phyloP scores from a whole-genome alignment of 805 yeast species.

The Wickerhamiella cacticola region DNA sequence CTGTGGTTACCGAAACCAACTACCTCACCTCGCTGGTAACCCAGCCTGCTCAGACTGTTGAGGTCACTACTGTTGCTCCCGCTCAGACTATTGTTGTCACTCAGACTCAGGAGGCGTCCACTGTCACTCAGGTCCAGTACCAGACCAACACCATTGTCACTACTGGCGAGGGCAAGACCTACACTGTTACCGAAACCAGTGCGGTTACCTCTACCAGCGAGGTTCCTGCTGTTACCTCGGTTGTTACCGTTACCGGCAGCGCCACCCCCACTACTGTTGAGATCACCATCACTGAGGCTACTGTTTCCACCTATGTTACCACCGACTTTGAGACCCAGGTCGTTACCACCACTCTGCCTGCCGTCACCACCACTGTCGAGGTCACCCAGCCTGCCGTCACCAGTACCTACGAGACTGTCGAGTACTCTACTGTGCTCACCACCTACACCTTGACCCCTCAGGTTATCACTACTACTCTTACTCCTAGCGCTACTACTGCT shows the following conservation, averaged over 20 bases:
- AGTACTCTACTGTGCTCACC: constrained; percentile 3
- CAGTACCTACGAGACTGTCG: constrained; percentile 1
- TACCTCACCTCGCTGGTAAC: not conserved
- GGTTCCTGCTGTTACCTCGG: constrained; percentile 1
- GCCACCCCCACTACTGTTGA: not conserved
- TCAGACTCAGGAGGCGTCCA: not conserved
- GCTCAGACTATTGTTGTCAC: constrained; percentile 4
- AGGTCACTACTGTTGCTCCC: constrained; percentile 4
- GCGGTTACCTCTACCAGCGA: not conserved
- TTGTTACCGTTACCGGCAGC: not conserved
- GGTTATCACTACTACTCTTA: constrained; percentile 5
- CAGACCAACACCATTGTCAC: not conserved
- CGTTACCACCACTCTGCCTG: not conserved
- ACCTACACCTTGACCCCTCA: constrained; percentile 11
- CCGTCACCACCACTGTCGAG: not conserved
- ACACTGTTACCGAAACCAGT: not conserved
- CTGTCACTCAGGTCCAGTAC: not conserved
- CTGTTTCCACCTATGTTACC: not conserved
- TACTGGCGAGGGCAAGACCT: not conserved
- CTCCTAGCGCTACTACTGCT: not conserved
- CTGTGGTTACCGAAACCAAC: not conserved
- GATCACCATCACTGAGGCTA: constrained; percentile 5
- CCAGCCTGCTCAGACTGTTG: constrained; percentile 1
- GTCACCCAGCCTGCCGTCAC: constrained; percentile 8
- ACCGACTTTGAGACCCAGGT: not conserved